These are phyloP conservation scores for Alternaria angustiovoidea DNA, from an alignment of 2,329 filamentous ascomycete genomes.

Conservation along the genomic window DNA sequence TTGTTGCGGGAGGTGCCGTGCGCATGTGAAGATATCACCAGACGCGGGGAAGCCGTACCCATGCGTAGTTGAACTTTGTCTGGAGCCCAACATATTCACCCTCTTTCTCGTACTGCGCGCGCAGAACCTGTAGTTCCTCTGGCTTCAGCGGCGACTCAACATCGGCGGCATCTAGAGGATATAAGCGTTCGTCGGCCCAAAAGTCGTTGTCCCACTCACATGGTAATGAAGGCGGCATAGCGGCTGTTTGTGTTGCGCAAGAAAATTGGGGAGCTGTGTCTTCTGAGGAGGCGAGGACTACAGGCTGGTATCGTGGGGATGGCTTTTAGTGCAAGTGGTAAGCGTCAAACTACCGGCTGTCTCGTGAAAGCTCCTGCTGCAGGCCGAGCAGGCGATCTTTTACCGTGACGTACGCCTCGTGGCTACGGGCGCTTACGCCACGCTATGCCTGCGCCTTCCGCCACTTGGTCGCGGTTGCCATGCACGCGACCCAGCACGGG, in stretches of 20 bases:
- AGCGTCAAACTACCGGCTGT: slow-evolving; percentile 11
- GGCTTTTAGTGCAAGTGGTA: slow-evolving; percentile 1
- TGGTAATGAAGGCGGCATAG: slow-evolving; percentile 49
- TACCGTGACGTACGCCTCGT: slow-evolving; percentile 47
- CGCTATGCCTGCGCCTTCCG: slow-evolving; percentile 17
- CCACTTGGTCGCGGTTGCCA: slow-evolving; percentile 39
- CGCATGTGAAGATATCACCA: background rate
- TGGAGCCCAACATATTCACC: slow-evolving; percentile 96
- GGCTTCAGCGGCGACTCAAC: slow-evolving; percentile 94
- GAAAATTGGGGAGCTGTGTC: background rate
- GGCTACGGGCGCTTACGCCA: slow-evolving; percentile 19
- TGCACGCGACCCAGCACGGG: slow-evolving; percentile 34
- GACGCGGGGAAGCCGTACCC: slow-evolving; percentile 67
- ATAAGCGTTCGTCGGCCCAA: slow-evolving; percentile 33
- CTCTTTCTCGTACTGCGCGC: slow-evolving; percentile 95
- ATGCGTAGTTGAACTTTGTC: slow-evolving; percentile 99
- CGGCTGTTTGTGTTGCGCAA: slow-evolving; percentile 10
- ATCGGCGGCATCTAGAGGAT: slow-evolving; percentile 84
- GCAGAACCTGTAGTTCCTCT: slow-evolving; percentile 89
- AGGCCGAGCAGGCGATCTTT: slow-evolving; percentile 20
- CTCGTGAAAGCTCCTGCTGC: slow-evolving; percentile 32
- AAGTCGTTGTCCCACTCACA: slow-evolving; percentile 36
- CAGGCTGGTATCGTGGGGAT: background rate
- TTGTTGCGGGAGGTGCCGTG: slow-evolving; percentile 8
- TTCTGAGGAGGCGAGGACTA: background rate